These are phyloP conservation scores for Coemansia erecta DNA, from an alignment of 192 early-diverging fungal species.

Conservation along the genomic window DNA sequence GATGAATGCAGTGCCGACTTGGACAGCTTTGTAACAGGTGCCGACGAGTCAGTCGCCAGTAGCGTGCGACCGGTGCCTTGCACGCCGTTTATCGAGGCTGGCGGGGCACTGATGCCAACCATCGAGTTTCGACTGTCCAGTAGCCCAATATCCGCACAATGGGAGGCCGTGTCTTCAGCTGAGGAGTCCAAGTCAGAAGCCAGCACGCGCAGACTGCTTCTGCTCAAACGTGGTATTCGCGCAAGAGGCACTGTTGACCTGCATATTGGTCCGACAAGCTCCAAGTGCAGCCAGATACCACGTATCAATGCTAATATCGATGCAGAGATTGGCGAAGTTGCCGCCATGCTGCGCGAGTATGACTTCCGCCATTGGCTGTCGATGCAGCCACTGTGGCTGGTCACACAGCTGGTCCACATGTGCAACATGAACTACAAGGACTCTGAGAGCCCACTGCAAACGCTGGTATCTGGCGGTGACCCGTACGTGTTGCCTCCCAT, in stretches of 20 bases:
- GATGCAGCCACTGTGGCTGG: slow-evolving; percentile 53
- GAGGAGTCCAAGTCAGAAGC: slow-evolving; percentile 2
- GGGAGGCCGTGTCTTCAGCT: slow-evolving; percentile 15
- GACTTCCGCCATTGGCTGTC: slow-evolving; percentile 50
- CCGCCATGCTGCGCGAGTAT: slow-evolving; percentile 35
- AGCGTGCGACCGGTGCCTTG: background rate
- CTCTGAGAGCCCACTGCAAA: background rate
- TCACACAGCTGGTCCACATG: slow-evolving; percentile 16
- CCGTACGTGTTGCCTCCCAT: slow-evolving; percentile 12
- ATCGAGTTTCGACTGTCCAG: slow-evolving; percentile 33
- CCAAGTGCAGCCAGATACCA: background rate
- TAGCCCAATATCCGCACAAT: slow-evolving; percentile 33
- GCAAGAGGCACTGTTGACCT: slow-evolving; percentile 21
- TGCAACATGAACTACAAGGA: slow-evolving; percentile 9
- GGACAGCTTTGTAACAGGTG: slow-evolving; percentile 18
- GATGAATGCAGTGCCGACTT: background rate
- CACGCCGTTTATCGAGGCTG: background rate
- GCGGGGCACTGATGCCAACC: slow-evolving; percentile 11
- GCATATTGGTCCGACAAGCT: slow-evolving; percentile 7
- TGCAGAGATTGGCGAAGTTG: slow-evolving; percentile 26
- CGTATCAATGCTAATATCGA: slow-evolving; percentile 25
- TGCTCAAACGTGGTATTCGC: slow-evolving; percentile 28
- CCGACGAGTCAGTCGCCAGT: background rate
- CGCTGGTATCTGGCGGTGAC: background rate
- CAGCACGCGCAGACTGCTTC: slow-evolving; percentile 11